Percentiles rank a stretch among this genome's conserved stretches.
phyloP scores from a whole-genome alignment of 2,329 filamentous ascomycete species.

The Mycosphaerella arachidis region DNA sequence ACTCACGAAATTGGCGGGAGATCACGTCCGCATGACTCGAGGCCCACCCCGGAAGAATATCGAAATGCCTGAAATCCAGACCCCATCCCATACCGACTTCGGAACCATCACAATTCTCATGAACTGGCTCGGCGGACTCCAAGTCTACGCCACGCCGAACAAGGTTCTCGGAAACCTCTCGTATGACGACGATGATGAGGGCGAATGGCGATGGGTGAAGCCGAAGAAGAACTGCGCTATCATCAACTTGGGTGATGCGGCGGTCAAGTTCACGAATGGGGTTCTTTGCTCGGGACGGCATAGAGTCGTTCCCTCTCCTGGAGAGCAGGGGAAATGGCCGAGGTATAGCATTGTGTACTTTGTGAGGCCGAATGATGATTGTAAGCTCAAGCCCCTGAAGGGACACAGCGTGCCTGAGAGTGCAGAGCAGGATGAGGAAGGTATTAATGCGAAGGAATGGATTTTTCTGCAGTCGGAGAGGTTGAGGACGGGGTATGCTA shows the following conservation, averaged over 20 bases:
- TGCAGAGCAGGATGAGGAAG: conserved; percentile 34
- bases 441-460: conserved; percentile 40
- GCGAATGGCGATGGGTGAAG: conserved; percentile 51
- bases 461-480: conserved; percentile 38
- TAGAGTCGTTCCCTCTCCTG: conserved; percentile 49
- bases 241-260: conserved; percentile 47
- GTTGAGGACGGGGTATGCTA: conserved; percentile 20
- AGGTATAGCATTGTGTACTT: conserved; percentile 56
- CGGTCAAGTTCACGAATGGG: conserved; percentile 45
- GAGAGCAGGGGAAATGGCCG: conserved; percentile 43
- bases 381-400: conserved; percentile 39
- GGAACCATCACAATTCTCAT: conserved; percentile 54
- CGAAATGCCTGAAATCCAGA: conserved; percentile 35
- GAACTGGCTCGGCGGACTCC: conserved; percentile 53
- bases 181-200: conserved; percentile 19
- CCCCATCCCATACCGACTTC: conserved; percentile 51
- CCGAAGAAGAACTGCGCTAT: conserved; percentile 48
- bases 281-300: conserved; percentile 43
- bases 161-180: conserved; percentile 17
- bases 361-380: conserved; percentile 48
- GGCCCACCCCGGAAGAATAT: conserved; percentile 43
- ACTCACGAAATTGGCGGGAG: conserved; percentile 42
- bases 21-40: conserved; percentile 51
- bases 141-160: conserved; percentile 38
- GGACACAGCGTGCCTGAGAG: conserved; percentile 27